phyloP scores from a whole-genome alignment of 2,329 filamentous ascomycete species.

The Fusarium oxysporum region DNA sequence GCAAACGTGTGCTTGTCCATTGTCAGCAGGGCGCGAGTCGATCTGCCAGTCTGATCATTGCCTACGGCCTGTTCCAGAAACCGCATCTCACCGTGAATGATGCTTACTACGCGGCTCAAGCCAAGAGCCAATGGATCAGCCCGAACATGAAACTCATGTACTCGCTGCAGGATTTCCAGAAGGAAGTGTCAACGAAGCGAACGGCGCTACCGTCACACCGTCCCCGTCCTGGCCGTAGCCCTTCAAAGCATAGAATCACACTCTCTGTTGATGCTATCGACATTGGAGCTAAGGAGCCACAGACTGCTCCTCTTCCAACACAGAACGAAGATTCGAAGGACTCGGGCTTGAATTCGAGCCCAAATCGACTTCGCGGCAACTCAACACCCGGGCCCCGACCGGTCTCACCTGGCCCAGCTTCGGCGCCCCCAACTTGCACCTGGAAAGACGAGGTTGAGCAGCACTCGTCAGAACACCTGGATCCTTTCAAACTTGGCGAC shows the following conservation, averaged over 20 bases:
- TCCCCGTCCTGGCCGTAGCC: conserved; percentile 64
- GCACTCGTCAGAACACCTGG: conserved; percentile 41
- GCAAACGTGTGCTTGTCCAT: conserved; percentile 84
- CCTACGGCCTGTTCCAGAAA: conserved; percentile 84
- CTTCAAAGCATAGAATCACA: conserved; percentile 70
- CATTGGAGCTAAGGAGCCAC: conserved; percentile 64
- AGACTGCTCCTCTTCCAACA: conserved; percentile 69
- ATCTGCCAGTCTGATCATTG: conserved; percentile 87
- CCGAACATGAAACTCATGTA: conserved; percentile 95
- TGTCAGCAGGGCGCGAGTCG: conserved; percentile 89
- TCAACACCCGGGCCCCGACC: conserved; percentile 63
- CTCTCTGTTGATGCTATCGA: conserved; percentile 70
- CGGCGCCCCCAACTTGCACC: conserved; percentile 72
- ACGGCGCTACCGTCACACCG: conserved; percentile 60
- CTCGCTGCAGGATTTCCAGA: conserved; percentile 85
- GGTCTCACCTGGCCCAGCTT: conserved; percentile 73
- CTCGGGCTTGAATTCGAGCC: conserved; percentile 54
- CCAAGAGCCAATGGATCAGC: conserved; percentile 87
- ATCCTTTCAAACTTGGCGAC: conserved; percentile 38
- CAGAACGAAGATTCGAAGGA: conserved; percentile 61
- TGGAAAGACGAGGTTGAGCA: conserved; percentile 65
- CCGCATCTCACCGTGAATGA: conserved; percentile 83
- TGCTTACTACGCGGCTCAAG: conserved; percentile 83
- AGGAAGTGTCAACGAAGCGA: conserved; percentile 67
- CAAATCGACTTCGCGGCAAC: conserved; percentile 62